Conservation (phyloP, 371 early-diverging fungal genomes). For the Rhizopus stolonifer region DNA sequence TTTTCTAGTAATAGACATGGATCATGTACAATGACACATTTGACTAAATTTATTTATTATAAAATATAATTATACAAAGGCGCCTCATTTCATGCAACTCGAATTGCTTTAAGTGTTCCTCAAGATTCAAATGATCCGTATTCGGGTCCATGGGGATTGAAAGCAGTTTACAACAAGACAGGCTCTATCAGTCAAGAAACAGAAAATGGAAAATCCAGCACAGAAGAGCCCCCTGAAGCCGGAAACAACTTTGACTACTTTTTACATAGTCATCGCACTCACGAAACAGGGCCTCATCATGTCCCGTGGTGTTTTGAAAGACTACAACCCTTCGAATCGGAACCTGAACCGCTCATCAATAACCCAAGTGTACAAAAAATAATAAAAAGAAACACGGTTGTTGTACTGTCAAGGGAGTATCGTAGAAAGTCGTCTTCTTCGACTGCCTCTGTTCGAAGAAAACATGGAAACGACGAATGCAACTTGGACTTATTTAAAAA, state of each 20-base stretch:
- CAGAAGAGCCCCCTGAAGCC: slow-evolving; percentile 11
- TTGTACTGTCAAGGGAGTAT: slow-evolving; percentile 60
- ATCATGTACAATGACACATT: neutral
- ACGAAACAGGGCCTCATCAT: slow-evolving; percentile 26
- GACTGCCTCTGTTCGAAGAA: neutral
- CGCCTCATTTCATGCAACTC: slow-evolving; percentile 44
- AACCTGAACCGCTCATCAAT: slow-evolving; percentile 54
- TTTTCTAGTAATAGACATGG: slow-evolving; percentile 21
- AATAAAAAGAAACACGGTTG: slow-evolving; percentile 46
- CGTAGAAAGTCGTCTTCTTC: slow-evolving; percentile 26
- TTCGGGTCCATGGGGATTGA: slow-evolving; percentile 51
- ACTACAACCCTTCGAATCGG: slow-evolving; percentile 56
- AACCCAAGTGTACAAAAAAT: slow-evolving; percentile 54
- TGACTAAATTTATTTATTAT: neutral
- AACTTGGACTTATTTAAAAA: slow-evolving; percentile 37
- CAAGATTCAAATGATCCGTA: slow-evolving; percentile 51
- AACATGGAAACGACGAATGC: slow-evolving; percentile 20
- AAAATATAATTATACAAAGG: slow-evolving; percentile 1
- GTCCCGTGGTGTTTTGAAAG: slow-evolving; percentile 51
- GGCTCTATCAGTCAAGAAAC: slow-evolving; percentile 24
- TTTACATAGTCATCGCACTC: slow-evolving; percentile 24
- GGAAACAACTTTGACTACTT: slow-evolving; percentile 29
- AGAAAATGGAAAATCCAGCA: slow-evolving; percentile 3
- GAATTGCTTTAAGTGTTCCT: slow-evolving; percentile 42
- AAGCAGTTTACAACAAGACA: slow-evolving; percentile 41